phyloP scores from a whole-genome alignment of 2,329 filamentous ascomycete species.

The Trichoderma sp. region DNA sequence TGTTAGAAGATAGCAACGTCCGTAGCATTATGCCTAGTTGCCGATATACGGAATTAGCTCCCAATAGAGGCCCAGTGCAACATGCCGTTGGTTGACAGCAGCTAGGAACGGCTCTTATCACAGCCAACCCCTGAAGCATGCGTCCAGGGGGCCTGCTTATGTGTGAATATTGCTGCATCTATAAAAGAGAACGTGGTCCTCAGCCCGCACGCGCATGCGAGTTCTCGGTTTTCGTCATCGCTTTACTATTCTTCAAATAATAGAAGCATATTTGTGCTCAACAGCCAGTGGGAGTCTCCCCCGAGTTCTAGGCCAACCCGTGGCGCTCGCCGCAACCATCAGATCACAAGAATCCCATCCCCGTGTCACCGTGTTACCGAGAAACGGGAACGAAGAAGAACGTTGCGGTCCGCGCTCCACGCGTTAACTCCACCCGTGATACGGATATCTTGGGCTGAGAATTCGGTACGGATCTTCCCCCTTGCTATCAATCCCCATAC shows the following conservation, averaged over 20 bases:
- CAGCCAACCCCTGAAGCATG: background rate
- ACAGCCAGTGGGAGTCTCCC: background rate
- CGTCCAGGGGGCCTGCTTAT: background rate
- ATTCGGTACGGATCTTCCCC: background rate
- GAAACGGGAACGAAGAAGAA: background rate
- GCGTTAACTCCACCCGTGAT: background rate
- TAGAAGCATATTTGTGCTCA: background rate
- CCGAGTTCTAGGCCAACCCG: background rate
- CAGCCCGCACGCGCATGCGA: background rate
- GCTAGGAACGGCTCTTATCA: background rate
- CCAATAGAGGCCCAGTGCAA: background rate
- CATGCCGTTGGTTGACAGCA: background rate
- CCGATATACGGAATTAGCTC: background rate
- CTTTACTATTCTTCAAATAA: background rate
- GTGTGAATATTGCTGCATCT: background rate
- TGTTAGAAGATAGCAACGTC: background rate
- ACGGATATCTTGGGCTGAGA: background rate
- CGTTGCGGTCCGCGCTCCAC: constrained; percentile 8
- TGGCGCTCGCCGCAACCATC: background rate
- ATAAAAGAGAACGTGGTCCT: background rate
- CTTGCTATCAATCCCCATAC: background rate
- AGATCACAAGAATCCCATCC: background rate
- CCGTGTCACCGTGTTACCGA: constrained; percentile 2
- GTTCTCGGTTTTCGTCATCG: background rate
- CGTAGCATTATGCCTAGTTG: background rate